A percentile compares a stretch with the other conserved stretches of the same genome.
phyloP scores from a whole-genome alignment of 2,329 filamentous ascomycete species.

The Macrophomina pseudophaseolina region DNA sequence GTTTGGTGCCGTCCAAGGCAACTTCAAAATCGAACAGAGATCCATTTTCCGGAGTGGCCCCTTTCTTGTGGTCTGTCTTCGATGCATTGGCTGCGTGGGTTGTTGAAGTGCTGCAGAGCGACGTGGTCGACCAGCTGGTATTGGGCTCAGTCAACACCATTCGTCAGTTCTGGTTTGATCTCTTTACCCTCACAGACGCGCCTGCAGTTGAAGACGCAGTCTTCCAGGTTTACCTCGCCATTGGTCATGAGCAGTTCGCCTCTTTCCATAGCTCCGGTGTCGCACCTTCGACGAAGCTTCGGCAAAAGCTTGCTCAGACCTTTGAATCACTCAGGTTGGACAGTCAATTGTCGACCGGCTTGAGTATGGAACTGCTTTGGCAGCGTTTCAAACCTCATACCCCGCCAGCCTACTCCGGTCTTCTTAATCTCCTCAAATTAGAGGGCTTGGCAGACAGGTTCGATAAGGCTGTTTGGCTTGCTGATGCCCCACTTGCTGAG shows the following conservation, averaged over 20 bases:
- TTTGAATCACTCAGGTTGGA: constrained; percentile 63
- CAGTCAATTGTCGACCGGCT: constrained; percentile 75
- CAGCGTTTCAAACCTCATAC: constrained; percentile 68
- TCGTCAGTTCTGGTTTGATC: constrained; percentile 54
- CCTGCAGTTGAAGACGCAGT: constrained; percentile 56
- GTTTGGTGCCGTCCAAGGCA: constrained; percentile 25
- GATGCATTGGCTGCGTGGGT: constrained; percentile 23
- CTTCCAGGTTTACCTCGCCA: constrained; percentile 59
- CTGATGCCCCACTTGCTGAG: constrained; percentile 38
- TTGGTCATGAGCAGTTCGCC: constrained; percentile 35
- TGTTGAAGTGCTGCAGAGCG: constrained; percentile 9
- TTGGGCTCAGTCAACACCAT: constrained; percentile 35
- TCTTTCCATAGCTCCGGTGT: constrained; percentile 19
- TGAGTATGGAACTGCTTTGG: constrained; percentile 84
- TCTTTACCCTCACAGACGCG: constrained; percentile 37
- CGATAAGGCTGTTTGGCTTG: constrained; percentile 48
- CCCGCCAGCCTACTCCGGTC: constrained; percentile 45
- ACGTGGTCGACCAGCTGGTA: constrained; percentile 15
- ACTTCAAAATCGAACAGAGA: constrained; percentile 28
- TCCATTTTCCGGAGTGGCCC: constrained; percentile 28
- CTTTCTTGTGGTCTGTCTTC: constrained; percentile 27
- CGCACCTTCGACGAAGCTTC: constrained; percentile 34
- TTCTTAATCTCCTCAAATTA: constrained; percentile 48
- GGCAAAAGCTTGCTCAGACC: constrained; percentile 35
- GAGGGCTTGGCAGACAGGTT: constrained; percentile 54